Conservation (phyloP, 2,329 filamentous ascomycete species). For the Fusarium irregulare region DNA sequence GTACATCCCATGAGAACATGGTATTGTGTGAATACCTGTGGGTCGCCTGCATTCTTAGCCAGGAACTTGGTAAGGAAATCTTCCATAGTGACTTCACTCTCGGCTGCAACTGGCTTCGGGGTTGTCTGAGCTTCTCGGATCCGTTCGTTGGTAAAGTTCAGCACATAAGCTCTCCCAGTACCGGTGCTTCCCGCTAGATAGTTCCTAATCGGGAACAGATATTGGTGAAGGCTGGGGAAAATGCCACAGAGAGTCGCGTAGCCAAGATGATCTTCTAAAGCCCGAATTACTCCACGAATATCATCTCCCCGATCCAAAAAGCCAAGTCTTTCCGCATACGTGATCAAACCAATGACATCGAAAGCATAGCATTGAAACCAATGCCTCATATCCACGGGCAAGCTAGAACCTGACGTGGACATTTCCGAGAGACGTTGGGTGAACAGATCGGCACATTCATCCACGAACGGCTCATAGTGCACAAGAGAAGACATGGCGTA, state of each 20-base stretch:
- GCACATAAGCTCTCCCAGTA: constrained; percentile 13
- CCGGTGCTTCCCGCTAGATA: constrained; percentile 13
- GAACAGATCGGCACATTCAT: constrained; percentile 29
- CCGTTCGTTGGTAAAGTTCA: constrained; percentile 22
- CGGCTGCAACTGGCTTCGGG: neutral
- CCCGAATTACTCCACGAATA: constrained; percentile 14
- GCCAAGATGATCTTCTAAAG: constrained; percentile 11
- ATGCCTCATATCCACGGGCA: constrained; percentile 12
- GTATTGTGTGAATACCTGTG: constrained; percentile 28
- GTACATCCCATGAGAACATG: constrained; percentile 38
- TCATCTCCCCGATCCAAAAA: constrained; percentile 28
- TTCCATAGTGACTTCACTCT: constrained; percentile 14
- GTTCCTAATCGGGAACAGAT: constrained; percentile 10
- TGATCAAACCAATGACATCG: constrained; percentile 30
- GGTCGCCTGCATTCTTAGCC: constrained; percentile 26
- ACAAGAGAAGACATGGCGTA: constrained; percentile 35
- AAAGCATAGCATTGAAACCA: constrained; percentile 38
- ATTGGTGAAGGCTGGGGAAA: constrained; percentile 4
- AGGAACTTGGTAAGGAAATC: constrained; percentile 43
- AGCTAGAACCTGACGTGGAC: accelerated
- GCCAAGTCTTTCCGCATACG: constrained; percentile 25
- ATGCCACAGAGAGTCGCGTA: constrained; percentile 16
- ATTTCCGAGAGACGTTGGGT: constrained; percentile 9
- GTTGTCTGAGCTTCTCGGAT: constrained; percentile 4
- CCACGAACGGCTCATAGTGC: constrained; percentile 20